phyloP scores from a whole-genome alignment of 192 early-diverging fungal genomes.

The Backusella macrospora region DNA sequence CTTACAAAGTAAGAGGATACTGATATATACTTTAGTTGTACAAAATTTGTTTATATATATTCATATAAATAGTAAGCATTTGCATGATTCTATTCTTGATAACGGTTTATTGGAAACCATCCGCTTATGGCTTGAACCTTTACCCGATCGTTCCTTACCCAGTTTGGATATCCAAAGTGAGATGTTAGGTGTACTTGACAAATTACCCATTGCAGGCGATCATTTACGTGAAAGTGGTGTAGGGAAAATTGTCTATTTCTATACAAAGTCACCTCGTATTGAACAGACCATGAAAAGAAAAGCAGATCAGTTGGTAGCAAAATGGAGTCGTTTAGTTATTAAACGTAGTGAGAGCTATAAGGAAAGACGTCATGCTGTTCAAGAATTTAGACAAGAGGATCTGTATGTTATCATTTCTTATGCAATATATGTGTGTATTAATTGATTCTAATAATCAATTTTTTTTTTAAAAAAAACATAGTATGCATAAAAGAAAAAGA shows the following conservation, averaged over 20 bases:
- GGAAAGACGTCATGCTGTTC: constrained; percentile 43
- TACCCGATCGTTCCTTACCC: constrained; percentile 86
- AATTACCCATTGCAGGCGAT: constrained; percentile 71
- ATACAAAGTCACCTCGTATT: constrained; percentile 85
- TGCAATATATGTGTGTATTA: neutral
- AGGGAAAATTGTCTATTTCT: constrained; percentile 87
- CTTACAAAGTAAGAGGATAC: constrained; percentile 55
- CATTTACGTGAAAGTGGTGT: constrained; percentile 82
- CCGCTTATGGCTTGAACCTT: constrained; percentile 88
- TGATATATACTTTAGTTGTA: neutral
- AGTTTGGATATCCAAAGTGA: constrained; percentile 85
- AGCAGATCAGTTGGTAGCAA: constrained; percentile 79
- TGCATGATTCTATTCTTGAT: constrained; percentile 78
- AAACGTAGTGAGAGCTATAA: constrained; percentile 76
- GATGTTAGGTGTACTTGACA: constrained; percentile 71
- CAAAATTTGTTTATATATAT: neutral
- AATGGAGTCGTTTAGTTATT: constrained; percentile 87
- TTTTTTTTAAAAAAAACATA: constrained; percentile 10
- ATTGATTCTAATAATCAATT: neutral
- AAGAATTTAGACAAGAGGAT: constrained; percentile 42
- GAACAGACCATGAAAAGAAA: constrained; percentile 64
- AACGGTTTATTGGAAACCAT: constrained; percentile 85
- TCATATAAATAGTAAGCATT: constrained; percentile 47
- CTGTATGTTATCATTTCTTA: constrained; percentile 22
- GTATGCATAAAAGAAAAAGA: constrained; percentile 27